A percentile compares a stretch with the other conserved stretches of the same genome.
Evolutionary conservation across 306 rosid species (phyloP).

Genomic region (Malus fusca): DNA sequence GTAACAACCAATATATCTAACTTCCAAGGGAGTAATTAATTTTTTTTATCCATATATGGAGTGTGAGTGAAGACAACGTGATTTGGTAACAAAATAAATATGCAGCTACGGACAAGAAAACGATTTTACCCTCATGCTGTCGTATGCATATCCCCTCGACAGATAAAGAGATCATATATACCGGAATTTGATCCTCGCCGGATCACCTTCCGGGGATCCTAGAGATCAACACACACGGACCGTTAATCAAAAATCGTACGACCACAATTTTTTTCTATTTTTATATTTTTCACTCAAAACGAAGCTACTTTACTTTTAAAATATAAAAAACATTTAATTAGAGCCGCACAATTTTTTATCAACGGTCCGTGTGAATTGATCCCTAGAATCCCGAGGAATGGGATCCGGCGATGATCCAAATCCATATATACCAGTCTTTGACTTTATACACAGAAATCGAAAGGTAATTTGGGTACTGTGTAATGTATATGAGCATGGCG

Average conservation of each 20-base stretch:
- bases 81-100: not conserved
- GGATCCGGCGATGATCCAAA: too few species aligned
- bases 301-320: too few species aligned
- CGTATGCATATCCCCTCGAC: not conserved
- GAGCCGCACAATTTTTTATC: too few species aligned
- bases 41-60: not conserved
- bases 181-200: not conserved
- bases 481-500: not conserved
- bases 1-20: not conserved
- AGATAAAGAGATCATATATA: not conserved
- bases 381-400: too few species aligned
- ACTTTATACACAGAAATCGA: not conserved
- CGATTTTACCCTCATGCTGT: not conserved
- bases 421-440: not conserved
- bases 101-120: not conserved
- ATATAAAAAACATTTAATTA: too few species aligned
- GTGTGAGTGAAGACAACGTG: not conserved
- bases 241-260: too few species aligned
- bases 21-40: not conserved
- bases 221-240: too few species aligned
- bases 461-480: not conserved
- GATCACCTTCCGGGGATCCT: too few species aligned
- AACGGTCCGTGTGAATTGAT: too few species aligned
- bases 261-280: too few species aligned
- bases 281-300: too few species aligned